Conservation (phyloP, 1,139 yeast species). For the Magnusiomyces paraingens region DNA sequence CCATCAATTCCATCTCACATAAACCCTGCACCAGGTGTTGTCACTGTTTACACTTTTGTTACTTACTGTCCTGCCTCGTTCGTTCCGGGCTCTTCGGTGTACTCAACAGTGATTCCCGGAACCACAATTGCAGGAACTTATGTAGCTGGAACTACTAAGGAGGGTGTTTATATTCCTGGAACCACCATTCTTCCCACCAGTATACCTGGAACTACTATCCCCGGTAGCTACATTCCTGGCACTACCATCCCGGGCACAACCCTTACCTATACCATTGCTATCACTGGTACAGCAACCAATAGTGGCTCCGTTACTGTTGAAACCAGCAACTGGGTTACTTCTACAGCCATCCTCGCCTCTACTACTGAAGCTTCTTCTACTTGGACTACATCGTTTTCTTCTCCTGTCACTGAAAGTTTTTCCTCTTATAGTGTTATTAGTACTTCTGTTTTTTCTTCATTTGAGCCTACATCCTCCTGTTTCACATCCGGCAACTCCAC, state of each 20-base stretch:
- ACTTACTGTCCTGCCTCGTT: slow-evolving; percentile 12
- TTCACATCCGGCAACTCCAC: too few species aligned
- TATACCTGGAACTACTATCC: slow-evolving; percentile 8
- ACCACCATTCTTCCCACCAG: slow-evolving; percentile 18
- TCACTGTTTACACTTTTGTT: background rate
- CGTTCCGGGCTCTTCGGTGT: slow-evolving; percentile 15
- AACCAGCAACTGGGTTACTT: too few species aligned
- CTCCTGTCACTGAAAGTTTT: too few species aligned
- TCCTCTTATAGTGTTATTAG: too few species aligned
- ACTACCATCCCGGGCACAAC: slow-evolving; percentile 13
- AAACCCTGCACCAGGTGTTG: background rate
- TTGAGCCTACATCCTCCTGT: too few species aligned
- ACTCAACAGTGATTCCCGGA: slow-evolving; percentile 20
- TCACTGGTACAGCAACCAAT: background rate
- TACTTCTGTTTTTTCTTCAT: too few species aligned
- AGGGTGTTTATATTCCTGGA: slow-evolving; percentile 16
- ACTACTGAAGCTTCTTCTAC: too few species aligned
- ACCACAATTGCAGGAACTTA: background rate
- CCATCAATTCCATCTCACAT: background rate
- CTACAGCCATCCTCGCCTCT: too few species aligned
- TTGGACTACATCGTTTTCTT: too few species aligned
- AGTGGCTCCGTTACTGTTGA: background rate
- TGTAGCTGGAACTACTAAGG: background rate
- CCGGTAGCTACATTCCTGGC: slow-evolving; percentile 19
- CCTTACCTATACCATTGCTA: background rate